These are phyloP conservation scores for Scedosporium dehoogii DNA, from an alignment of 2,329 filamentous ascomycete species.

Conservation along the genomic window DNA sequence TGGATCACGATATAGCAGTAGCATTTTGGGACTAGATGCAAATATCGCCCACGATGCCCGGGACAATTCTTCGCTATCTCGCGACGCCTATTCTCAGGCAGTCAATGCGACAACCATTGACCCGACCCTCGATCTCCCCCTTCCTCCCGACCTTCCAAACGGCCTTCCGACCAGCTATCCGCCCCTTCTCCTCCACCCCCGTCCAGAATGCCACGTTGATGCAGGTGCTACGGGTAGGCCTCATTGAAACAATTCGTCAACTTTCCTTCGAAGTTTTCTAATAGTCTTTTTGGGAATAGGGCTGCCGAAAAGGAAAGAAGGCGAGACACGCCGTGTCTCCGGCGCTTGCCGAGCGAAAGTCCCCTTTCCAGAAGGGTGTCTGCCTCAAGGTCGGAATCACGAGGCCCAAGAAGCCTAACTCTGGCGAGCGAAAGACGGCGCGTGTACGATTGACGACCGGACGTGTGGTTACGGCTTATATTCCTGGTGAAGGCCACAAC, in stretches of 20 bases:
- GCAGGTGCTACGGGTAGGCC: conserved; percentile 53
- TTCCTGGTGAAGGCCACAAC: conserved; percentile 96
- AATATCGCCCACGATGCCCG: conserved; percentile 1
- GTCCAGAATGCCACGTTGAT: conserved; percentile 55
- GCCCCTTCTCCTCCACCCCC: conserved; percentile 49
- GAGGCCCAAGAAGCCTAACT: conserved; percentile 98
- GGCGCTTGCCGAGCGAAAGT: conserved; percentile 57
- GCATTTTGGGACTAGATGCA: background rate
- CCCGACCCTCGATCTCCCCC: conserved; percentile 23
- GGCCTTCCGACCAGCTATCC: conserved; percentile 16
- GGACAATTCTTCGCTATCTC: conserved; percentile 9
- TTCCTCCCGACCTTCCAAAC: conserved; percentile 13
- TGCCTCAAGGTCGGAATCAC: conserved; percentile 89
- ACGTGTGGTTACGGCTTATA: conserved; percentile 82
- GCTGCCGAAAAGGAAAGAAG: conserved; percentile 68
- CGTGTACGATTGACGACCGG: conserved; percentile 83
- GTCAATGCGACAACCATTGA: conserved; percentile 14
- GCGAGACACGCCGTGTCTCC: conserved; percentile 83
- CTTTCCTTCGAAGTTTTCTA: background rate
- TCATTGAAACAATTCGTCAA: background rate
- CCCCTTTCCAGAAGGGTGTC: conserved; percentile 87
- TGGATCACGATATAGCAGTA: too few relatives aligned
- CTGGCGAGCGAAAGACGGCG: conserved; percentile 90
- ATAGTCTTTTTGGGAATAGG: conserved; percentile 28
- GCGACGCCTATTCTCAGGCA: conserved; percentile 6